phyloP scores from a whole-genome alignment of 169 alveolate species.

The Eimeria falciformis region DNA sequence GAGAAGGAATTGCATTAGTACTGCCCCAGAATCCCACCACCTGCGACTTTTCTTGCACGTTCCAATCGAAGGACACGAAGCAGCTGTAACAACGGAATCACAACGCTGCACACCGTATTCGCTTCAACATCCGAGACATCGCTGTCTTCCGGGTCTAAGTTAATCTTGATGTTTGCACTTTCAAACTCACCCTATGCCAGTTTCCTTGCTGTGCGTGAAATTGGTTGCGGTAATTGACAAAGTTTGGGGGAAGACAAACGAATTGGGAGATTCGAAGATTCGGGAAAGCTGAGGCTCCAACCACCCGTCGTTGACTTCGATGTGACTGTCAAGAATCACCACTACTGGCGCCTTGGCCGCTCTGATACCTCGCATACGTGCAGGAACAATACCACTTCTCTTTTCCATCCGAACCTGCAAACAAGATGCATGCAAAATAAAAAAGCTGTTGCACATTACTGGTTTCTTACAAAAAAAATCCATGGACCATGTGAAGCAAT shows the following conservation, averaged over 20 bases:
- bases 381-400: constrained; percentile 80
- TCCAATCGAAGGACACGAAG: constrained; percentile 78
- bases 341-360: constrained; percentile 77
- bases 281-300: constrained; percentile 81
- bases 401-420: constrained; percentile 64
- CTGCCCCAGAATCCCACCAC: constrained; percentile 72
- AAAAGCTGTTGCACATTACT: too few relatives aligned
- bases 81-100: constrained; percentile 46
- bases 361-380: constrained; percentile 78
- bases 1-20: constrained; percentile 79
- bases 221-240: constrained; percentile 70
- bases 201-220: constrained; percentile 58
- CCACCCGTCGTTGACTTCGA: constrained; percentile 81
- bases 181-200: constrained; percentile 79
- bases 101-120: neutral
- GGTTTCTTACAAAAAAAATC: too few relatives aligned
- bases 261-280: constrained; percentile 74
- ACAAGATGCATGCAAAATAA: too few relatives aligned
- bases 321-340: constrained; percentile 81
- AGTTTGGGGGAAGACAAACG: constrained; percentile 81
- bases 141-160: neutral
- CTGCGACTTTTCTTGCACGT: constrained; percentile 78
- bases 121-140: neutral
- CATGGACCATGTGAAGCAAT: too few relatives aligned
- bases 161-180: neutral